Evolutionary conservation across 2,329 filamentous ascomycete species (phyloP), one percentile per base, ranked within the genome.

Genomic region (Cercospora citrullina): DNA sequence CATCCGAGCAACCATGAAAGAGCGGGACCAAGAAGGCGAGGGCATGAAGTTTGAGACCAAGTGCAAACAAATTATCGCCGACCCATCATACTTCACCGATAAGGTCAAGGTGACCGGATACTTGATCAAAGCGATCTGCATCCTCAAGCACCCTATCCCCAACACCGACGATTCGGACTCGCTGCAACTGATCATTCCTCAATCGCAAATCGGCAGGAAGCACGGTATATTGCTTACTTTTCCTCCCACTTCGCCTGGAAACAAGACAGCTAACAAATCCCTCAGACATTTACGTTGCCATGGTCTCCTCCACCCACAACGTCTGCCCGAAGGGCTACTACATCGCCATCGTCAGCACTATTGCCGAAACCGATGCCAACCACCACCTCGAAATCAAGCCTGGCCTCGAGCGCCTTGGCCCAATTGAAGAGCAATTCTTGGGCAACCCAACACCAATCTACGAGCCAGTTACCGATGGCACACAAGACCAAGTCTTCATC

Each of bases 321-420:
- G 96, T 99, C 75, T 98, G 94, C 84, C 95, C 96, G 76, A 96
- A 97, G 87, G 94, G 94, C 69, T 98, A 97, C 88, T 99, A 96
- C 86, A 93, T 99, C 75, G 95, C 95, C 76, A 99, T 98, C 69
- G 94, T 99, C 72, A 97, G 93, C 59, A 99, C 95, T 68, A 97
- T 99, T 78, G 93, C 95, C 72, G 96, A 99, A 85, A 90, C 89
- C 55, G 84, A 89, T 69, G 90, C 92, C 72, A 98, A 99, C 87
- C 94, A 97, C 83, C 95, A 99, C 82, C 85, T 97, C 67, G 95
- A 99, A 84, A 89, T 99, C 53, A 89, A 95, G 82, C 89, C 94
- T 31, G 95, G 94, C 77, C 89, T 98, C 73, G 93, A 97, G 77
- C 90, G 94, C 73, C 89, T 99, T 31, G 95, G 95, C 75, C 88